Evolutionary conservation across 805 yeast species (phyloP), one percentile per base, ranked within the genome.

Genomic region (Babjeviella inositovora): DNA sequence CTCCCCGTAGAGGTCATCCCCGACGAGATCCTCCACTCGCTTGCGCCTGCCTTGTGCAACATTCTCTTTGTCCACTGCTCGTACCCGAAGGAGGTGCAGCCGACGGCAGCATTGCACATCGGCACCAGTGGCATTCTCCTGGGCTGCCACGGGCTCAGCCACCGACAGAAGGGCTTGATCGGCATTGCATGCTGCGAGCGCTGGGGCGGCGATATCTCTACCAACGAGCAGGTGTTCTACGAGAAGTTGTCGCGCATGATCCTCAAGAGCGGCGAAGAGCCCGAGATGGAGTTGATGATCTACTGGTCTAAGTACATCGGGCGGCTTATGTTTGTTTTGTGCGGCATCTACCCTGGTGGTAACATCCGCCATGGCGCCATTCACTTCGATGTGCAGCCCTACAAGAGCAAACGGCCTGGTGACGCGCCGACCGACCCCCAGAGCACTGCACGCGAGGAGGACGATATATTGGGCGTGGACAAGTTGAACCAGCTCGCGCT

Each of bases 291-390:
- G 24, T 48, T 59, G 24, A 48, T 64, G 15, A 53, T 69, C 13
- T 74, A 77, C 66, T 75, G 85, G 85, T 73, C 81, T 3, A 59
- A 67, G 37, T 72, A 69, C 35, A 54, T 70, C 31, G 87, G 87
- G 14, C 64, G 71, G 25, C 58, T 75, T 32, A 72, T 75, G 80
- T 73, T 69, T 41, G 75, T 75, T 21, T 65, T 75, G 21, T 76
- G 85, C 42, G 82, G 82, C 41, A 74, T 76, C 25, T 77, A 71
- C 41, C 87, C 87, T 5, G 84, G 84, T 28, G 87, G 85, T 11
- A 70, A 70, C 37, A 71, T 75, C 14, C 57, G 77, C 33, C 75
- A 69, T 15, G 68, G 68, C 13, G 59, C 62, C 9, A 61, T 58
- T 38, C 53, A 50, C 28, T 67, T 59, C 46, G 54, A 52, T 37